Percentiles rank a stretch among this genome's conserved stretches.
Evolutionary conservation across 1,284 basidiomycete species (phyloP).

Genomic region (Sanguinoderma infundibulare): DNA sequence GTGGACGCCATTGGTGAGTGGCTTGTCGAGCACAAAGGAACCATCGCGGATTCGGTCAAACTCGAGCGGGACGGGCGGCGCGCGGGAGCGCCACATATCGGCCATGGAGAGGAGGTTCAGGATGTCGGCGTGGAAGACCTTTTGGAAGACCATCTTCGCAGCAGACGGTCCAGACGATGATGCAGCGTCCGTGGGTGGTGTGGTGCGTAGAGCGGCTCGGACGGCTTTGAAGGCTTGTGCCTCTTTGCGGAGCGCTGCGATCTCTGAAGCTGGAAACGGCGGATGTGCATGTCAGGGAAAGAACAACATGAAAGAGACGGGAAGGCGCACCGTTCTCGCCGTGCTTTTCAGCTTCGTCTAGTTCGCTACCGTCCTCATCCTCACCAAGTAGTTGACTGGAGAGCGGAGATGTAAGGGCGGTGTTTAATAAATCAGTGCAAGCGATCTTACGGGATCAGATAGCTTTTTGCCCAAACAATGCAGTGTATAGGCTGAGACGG

Average conservation of each 20-base stretch:
- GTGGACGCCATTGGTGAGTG: conserved; percentile 20
- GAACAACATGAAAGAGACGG: not conserved
- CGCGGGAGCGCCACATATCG: conserved; percentile 97
- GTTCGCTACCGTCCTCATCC: conserved; percentile 79
- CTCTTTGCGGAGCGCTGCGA: conserved; percentile 88
- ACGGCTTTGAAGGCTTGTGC: conserved; percentile 87
- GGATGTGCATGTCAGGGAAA: not conserved
- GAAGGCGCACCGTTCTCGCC: conserved; percentile 79
- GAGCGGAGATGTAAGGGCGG: too few species aligned
- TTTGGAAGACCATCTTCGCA: conserved; percentile 81
- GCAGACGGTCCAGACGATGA: conserved; percentile 50
- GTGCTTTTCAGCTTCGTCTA: conserved; percentile 86
- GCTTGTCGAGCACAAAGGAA: conserved; percentile 51
- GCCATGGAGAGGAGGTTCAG: conserved; percentile 90
- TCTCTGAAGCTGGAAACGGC: conserved; percentile 77
- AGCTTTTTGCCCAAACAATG: conserved; percentile 99
- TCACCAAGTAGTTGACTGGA: conserved; percentile 97
- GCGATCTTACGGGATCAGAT: conserved; percentile 86
- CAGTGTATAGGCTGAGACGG: conserved; percentile 98
- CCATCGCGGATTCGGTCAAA: conserved; percentile 74
- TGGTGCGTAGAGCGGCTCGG: conserved; percentile 62
- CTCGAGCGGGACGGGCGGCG: conserved; percentile 84
- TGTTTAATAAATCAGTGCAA: not conserved
- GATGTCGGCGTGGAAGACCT: conserved; percentile 92
- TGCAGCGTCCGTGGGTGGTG: conserved; percentile 34